Percentiles rank a stretch among this genome's conserved stretches.
phyloP scores from a whole-genome alignment of 768 basidiomycete genomes.

The Macrolepiota fuliginosa region DNA sequence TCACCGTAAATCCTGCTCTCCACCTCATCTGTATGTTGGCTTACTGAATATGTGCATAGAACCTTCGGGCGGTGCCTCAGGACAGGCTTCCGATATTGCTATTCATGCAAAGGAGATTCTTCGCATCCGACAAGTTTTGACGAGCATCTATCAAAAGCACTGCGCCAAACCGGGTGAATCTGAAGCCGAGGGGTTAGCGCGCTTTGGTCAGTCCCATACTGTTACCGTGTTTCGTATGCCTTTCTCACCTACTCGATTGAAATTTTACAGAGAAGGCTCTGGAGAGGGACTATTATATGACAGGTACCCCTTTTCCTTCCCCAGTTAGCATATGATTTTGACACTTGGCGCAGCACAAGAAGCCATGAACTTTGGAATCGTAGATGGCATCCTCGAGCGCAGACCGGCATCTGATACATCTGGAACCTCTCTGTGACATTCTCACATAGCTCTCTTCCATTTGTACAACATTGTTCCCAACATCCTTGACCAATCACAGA shows the following conservation, averaged over 20 bases:
- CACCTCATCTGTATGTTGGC: conserved; percentile 10
- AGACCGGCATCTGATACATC: conserved; percentile 51
- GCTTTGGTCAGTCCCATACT: conserved; percentile 64
- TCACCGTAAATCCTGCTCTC: conserved; percentile 63
- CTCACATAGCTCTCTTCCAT: conserved; percentile 5
- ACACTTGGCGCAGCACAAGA: conserved; percentile 60
- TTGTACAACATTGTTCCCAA: conserved; percentile 6
- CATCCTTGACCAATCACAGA: not conserved
- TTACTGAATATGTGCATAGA: conserved; percentile 46
- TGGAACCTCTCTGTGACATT: conserved; percentile 9
- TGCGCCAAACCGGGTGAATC: conserved; percentile 69
- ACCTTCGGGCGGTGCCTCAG: conserved; percentile 93
- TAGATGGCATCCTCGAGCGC: conserved; percentile 85
- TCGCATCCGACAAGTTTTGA: conserved; percentile 79
- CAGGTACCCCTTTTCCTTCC: conserved; percentile 45
- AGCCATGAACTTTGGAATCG: conserved; percentile 88
- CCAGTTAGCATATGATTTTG: conserved; percentile 19
- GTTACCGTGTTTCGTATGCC: conserved; percentile 10
- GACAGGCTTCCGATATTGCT: conserved; percentile 96
- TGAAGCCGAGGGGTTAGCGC: conserved; percentile 57
- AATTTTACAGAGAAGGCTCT: conserved; percentile 70
- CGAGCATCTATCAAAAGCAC: conserved; percentile 87
- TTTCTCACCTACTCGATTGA: conserved; percentile 17
- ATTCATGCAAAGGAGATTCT: conserved; percentile 97
- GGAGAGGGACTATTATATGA: conserved; percentile 97